Base-by-base conservation (phyloP, 2,329 filamentous ascomycete species). In the Arthroderma uncinatum region DNA sequence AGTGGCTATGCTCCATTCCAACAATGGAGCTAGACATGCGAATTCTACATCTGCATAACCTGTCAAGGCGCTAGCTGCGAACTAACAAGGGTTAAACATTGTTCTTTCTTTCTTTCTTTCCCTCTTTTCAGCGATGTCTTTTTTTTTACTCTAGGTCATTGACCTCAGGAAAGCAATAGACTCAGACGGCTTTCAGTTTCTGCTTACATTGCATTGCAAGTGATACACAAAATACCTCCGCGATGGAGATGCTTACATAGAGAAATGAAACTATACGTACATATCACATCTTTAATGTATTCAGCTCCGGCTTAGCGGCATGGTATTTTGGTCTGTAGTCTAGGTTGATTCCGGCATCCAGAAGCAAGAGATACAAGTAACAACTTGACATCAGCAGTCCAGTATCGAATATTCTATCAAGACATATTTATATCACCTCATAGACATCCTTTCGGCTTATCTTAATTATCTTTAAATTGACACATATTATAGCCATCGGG, bases 51-150 rank as follows among this genome's bases (percentile, higher is more conserved):
- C 53, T 44, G 55, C 44, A 55, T 56, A 56, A 60, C 58, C 58
- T 58, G 58, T 60, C 58, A 37, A 53, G 58, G 56, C 58, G 47
- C 56, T 12, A 54, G 58, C 58, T 52, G 56, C 58, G 58, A 60
- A 60, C 58, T 50, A 60, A 60, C 58, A 60, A 60, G 56, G 58
- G 58, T 59, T 57, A 53, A 57, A 42, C 36, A 54, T n/a, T 30
- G 28, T 40, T 54, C n/a, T 52, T 55, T 4, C 25, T 30, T 50
- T 30, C 23, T 28, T 50, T 50, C 8, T 16, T 50, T 47, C 19
- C 39, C 4, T 42, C 14, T 16, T 50, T 50, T 33, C 12, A 50
- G 47, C 47, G 47, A 33, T 50, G 25, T 33, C 25, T 10, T 19
- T 39, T 50, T 30, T 48, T 37, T 36, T 47, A 14, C 34, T 28